Evolutionary conservation across 257 asterid genomes (phyloP), one percentile per base, ranked within the genome.

Genomic region (Cynanchum wilfordii): DNA sequence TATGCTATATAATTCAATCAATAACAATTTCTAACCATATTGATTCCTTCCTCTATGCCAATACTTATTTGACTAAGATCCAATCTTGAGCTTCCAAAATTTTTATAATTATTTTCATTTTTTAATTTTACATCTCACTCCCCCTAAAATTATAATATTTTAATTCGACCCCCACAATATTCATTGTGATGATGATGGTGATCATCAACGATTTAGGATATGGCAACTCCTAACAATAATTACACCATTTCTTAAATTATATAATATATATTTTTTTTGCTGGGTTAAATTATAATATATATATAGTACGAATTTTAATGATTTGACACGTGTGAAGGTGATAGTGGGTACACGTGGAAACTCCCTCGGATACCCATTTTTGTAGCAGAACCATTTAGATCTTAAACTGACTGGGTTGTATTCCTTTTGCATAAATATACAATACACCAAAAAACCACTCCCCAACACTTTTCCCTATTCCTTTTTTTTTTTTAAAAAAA

Each of bases 351-450:
- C 74, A 66, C 73, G 77, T 72, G 81, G 66, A 59, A 57, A 22
- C 55, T 15, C 69, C 81, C 56, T 67, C 24, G 77, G 77, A 57
- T 72, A 20, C 81, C 70, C n/a, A n/a, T 72, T 72, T 47, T 30
- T 36, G 19, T 27, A 7, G 42, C 47, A n/a, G 44, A 20, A 40
- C 70, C 74, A 57, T 25, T 73, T 47, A 19, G 27, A 72, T 66
- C 36, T 47, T 38, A 12, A 36, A 30, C 15, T 12, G 33, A 24
- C 72, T 22, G 51, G 12, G 15, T 4, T 8, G 45, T n/a, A 0
- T 30, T 5, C 7, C 11, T 55, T 47, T 55, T n/a, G 36, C 71
- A 45, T 47, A 47, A 25, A 25, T 25, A 45, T 33, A 42, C 11
- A 7, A 42, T 8, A 42, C 47, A 8, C 47, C 47, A 42, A 42